Evolutionary conservation across 768 basidiomycete genomes (phyloP).

Genomic region (Roridomyces roridus): DNA sequence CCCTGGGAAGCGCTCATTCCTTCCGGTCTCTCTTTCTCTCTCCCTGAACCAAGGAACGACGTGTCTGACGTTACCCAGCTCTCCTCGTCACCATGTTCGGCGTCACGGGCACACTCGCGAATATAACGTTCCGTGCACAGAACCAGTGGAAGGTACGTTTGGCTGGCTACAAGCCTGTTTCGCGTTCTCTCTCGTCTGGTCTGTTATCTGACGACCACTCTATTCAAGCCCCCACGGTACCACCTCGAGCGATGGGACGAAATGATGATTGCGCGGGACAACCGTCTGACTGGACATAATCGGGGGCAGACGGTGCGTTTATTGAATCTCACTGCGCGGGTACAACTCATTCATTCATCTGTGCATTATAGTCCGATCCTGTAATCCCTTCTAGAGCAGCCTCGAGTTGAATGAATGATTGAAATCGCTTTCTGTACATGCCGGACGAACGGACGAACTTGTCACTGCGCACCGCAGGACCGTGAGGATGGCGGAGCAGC

Average conservation of each 20-base stretch:
- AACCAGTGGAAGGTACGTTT: slow-evolving; percentile 86
- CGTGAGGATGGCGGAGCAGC: too few relatives aligned
- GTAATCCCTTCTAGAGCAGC: too few relatives aligned
- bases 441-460: too few relatives aligned
- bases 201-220: neutral
- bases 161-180: neutral
- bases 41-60: neutral
- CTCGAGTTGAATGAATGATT: too few relatives aligned
- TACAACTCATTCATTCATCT: slow-evolving; percentile 40
- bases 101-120: slow-evolving; percentile 87
- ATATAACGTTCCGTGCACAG: slow-evolving; percentile 76
- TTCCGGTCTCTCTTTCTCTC: slow-evolving; percentile 63
- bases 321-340: neutral
- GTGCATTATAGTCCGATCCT: too few relatives aligned
- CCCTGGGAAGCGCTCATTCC: slow-evolving; percentile 98
- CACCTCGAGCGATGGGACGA: slow-evolving; percentile 90
- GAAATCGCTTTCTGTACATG: too few relatives aligned
- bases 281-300: slow-evolving; percentile 82
- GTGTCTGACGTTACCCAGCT: slow-evolving; percentile 23
- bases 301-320: slow-evolving; percentile 84
- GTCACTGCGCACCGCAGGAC: too few relatives aligned
- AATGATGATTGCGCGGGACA: slow-evolving; percentile 95
- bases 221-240: slow-evolving; percentile 77
- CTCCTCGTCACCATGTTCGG: slow-evolving; percentile 89
- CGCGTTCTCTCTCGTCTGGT: neutral